Percentiles rank a stretch among this genome's conserved stretches.
Conservation (phyloP, 2,329 filamentous ascomycete species). For the Ustulina deusta region DNA sequence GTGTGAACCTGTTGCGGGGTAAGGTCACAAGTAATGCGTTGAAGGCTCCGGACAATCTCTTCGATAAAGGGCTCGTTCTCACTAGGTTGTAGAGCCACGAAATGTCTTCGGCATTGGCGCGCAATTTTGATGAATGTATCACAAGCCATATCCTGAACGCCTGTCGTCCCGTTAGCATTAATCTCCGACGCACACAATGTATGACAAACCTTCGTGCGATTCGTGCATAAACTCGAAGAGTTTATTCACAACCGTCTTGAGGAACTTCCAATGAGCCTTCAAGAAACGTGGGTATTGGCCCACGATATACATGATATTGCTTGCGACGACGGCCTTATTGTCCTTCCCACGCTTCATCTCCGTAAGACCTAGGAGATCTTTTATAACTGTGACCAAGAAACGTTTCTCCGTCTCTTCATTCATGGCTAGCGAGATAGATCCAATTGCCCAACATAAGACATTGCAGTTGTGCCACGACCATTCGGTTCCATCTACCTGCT, state of each 20-base stretch:
- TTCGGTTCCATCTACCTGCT: slow-evolving; percentile 93
- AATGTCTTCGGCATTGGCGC: slow-evolving; percentile 96
- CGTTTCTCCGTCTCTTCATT: slow-evolving; percentile 99
- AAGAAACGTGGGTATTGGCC: slow-evolving; percentile 98
- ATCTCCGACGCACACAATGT: background rate
- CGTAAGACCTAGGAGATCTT: slow-evolving; percentile 93
- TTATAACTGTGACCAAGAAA: slow-evolving; percentile 98
- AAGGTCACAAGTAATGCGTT: slow-evolving; percentile 94
- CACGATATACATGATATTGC: slow-evolving; percentile 99
- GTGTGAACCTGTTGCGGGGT: slow-evolving; percentile 98
- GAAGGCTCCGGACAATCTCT: slow-evolving; percentile 95
- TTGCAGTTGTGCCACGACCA: slow-evolving; percentile 99
- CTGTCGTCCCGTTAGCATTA: slow-evolving; percentile 57
- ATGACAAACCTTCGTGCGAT: slow-evolving; percentile 85
- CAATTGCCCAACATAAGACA: slow-evolving; percentile 98
- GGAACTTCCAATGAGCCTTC: slow-evolving; percentile 99
- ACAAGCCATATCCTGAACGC: slow-evolving; percentile 99
- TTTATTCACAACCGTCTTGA: slow-evolving; percentile 99
- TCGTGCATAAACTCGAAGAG: slow-evolving; percentile 99
- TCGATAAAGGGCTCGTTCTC: slow-evolving; percentile 98
- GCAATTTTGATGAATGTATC: slow-evolving; percentile 99
- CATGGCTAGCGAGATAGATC: slow-evolving; percentile 98
- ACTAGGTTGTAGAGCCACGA: slow-evolving; percentile 93
- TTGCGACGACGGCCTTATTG: slow-evolving; percentile 98
- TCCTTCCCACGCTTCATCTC: slow-evolving; percentile 99